Conservation (phyloP, 441 rosid genomes). For the Bruguiera hainesii region DNA sequence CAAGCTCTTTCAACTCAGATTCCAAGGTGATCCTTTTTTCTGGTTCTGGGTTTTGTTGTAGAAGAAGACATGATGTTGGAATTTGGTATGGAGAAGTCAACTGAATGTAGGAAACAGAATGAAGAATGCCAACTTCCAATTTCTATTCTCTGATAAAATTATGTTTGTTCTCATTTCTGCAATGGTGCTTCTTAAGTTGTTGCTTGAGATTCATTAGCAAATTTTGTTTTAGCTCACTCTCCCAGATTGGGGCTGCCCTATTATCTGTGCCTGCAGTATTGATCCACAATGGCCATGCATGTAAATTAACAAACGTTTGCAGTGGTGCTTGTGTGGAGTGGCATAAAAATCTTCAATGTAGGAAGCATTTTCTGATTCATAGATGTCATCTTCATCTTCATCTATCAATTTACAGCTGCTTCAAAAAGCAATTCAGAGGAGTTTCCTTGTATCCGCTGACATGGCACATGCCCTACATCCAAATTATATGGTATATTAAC, state of each 20-base stretch:
- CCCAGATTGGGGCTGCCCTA: not conserved
- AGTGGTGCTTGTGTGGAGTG: not conserved
- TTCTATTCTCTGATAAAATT: too few species aligned
- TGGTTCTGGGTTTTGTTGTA: not conserved
- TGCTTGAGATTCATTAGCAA: not conserved
- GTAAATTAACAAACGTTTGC: not conserved
- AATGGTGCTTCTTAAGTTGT: constrained; percentile 3
- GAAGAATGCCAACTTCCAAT: not conserved
- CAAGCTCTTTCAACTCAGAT: constrained; percentile 65
- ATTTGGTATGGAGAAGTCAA: not conserved
- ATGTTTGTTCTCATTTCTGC: not conserved
- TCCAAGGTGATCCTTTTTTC: constrained; percentile 47
- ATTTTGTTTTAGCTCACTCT: not conserved
- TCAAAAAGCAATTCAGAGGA: constrained; percentile 80
- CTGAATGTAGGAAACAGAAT: not conserved
- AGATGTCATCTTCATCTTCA: not conserved
- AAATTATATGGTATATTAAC: constrained; percentile 60
- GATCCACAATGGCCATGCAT: not conserved
- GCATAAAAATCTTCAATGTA: not conserved
- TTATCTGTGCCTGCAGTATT: not conserved
- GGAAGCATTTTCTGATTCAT: not conserved
- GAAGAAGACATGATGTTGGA: not conserved
- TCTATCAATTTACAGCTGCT: constrained; percentile 48
- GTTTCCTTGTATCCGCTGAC: constrained; percentile 93
- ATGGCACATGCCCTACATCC: constrained; percentile 99